These are phyloP conservation scores for Hondaea fermentalgiana DNA, from an alignment of 108 stramenopile species.

Conservation along the genomic window DNA sequence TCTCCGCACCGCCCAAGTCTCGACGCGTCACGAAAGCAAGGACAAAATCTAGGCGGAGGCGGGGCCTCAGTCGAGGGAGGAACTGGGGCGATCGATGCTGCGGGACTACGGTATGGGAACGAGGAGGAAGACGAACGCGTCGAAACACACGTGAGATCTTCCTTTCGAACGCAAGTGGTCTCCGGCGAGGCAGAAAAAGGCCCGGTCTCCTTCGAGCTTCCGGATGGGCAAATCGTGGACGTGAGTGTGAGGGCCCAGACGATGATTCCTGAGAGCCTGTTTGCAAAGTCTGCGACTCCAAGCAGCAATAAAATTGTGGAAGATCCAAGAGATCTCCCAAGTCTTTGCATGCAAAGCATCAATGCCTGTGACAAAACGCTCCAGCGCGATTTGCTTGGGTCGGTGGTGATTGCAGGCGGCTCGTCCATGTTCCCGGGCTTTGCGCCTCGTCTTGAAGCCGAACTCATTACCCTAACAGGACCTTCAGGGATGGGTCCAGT, in stretches of 20 bases:
- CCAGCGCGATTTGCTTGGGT: background rate
- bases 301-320: too few species aligned
- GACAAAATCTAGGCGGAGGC: too few species aligned
- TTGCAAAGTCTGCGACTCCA: background rate
- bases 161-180: background rate
- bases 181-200: background rate
- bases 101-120: background rate
- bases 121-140: background rate
- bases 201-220: slow-evolving; percentile 1
- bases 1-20: too few species aligned
- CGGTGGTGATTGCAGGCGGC: background rate
- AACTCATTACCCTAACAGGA: background rate
- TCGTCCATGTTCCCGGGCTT: slow-evolving; percentile 11
- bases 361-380: background rate
- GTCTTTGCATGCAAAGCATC: background rate
- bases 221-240: background rate
- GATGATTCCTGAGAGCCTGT: background rate
- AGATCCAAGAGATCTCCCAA: too few species aligned
- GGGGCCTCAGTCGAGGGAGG: too few species aligned
- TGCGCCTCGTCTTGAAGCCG: background rate
- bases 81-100: too few species aligned
- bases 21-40: too few species aligned
- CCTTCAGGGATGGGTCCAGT: background rate
- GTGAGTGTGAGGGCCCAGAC: background rate
- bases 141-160: background rate